These are phyloP conservation scores for Lactarius deliciosus DNA, from an alignment of 768 basidiomycete genomes.

Conservation along the genomic window DNA sequence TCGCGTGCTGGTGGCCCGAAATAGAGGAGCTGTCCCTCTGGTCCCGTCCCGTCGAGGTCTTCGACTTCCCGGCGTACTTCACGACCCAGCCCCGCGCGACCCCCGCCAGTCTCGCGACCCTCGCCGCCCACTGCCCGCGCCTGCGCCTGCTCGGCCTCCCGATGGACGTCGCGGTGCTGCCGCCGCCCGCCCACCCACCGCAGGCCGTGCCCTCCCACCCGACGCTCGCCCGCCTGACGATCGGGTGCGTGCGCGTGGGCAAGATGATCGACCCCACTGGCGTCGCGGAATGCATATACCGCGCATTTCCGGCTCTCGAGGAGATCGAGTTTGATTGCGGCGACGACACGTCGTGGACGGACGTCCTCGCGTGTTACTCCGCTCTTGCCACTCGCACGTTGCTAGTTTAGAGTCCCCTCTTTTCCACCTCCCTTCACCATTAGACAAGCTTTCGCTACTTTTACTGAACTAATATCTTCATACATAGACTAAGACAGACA, in stretches of 20 bases:
- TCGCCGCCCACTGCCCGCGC: constrained; percentile 32
- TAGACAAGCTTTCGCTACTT: background rate
- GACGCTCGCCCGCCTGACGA: constrained; percentile 26
- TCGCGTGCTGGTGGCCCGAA: constrained; percentile 36
- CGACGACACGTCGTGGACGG: constrained; percentile 26
- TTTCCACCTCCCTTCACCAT: background rate
- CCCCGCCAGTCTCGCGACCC: constrained; percentile 27
- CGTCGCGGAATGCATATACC: constrained; percentile 27
- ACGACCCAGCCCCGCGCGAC: constrained; percentile 31
- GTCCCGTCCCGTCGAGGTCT: constrained; percentile 28
- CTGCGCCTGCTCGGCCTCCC: constrained; percentile 31
- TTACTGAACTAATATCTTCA: constrained; percentile 7
- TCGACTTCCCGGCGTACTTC: constrained; percentile 29
- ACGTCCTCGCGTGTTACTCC: constrained; percentile 25
- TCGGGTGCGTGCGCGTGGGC: constrained; percentile 30
- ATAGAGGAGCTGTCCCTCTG: constrained; percentile 34
- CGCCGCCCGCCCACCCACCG: constrained; percentile 13
- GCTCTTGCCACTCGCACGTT: constrained; percentile 15
- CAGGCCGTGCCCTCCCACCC: constrained; percentile 20
- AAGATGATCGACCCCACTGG: constrained; percentile 22
- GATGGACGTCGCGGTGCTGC: constrained; percentile 27
- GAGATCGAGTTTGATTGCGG: constrained; percentile 28
- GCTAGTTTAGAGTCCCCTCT: background rate
- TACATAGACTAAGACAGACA: constrained; percentile 4
- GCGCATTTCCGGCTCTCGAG: constrained; percentile 25